phyloP scores from a whole-genome alignment of 2,329 filamentous ascomycete species.

The Phialophora chinensis region DNA sequence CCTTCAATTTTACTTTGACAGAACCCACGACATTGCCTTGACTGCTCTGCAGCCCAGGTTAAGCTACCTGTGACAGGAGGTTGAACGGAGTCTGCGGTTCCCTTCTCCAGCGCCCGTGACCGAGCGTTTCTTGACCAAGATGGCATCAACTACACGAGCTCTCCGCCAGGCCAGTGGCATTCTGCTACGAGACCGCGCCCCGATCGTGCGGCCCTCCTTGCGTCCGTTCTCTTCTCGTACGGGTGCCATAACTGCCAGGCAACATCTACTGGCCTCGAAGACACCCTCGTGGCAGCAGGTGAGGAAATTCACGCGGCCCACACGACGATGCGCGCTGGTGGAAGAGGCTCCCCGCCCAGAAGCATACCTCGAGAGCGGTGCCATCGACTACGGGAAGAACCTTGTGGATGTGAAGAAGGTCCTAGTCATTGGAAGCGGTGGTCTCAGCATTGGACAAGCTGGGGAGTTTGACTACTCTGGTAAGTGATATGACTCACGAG shows the following conservation, averaged over 20 bases:
- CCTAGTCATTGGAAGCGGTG: conserved; percentile 92
- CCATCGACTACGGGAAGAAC: conserved; percentile 75
- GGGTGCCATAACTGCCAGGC: conserved; percentile 27
- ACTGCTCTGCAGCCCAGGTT: conserved; percentile 3
- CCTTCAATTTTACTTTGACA: background rate
- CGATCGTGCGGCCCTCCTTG: conserved; percentile 27
- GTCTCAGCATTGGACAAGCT: conserved; percentile 94
- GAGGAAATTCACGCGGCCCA: conserved; percentile 51
- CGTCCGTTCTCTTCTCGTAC: conserved; percentile 32
- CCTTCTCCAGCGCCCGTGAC: conserved; percentile 1
- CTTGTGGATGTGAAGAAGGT: conserved; percentile 95
- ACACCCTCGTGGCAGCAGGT: conserved; percentile 50
- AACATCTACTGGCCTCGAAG: conserved; percentile 47
- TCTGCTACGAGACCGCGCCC: conserved; percentile 35
- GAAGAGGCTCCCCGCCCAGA: conserved; percentile 80
- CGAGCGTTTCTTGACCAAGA: conserved; percentile 20
- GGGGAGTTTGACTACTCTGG: conserved; percentile 99
- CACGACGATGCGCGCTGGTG: conserved; percentile 50
- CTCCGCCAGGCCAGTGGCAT: conserved; percentile 35
- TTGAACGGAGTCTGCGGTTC: conserved; percentile 8
- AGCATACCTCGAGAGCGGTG: conserved; percentile 87
- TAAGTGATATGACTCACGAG: conserved; percentile 48
- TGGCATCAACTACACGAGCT: conserved; percentile 37
- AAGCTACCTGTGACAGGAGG: conserved; percentile 1
- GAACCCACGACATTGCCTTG: background rate